A percentile compares a stretch with the other conserved stretches of the same genome.
These are phyloP conservation scores for Tetrapyrgos nigripes DNA, from an alignment of 1,284 basidiomycete species.

Conservation along the genomic window DNA sequence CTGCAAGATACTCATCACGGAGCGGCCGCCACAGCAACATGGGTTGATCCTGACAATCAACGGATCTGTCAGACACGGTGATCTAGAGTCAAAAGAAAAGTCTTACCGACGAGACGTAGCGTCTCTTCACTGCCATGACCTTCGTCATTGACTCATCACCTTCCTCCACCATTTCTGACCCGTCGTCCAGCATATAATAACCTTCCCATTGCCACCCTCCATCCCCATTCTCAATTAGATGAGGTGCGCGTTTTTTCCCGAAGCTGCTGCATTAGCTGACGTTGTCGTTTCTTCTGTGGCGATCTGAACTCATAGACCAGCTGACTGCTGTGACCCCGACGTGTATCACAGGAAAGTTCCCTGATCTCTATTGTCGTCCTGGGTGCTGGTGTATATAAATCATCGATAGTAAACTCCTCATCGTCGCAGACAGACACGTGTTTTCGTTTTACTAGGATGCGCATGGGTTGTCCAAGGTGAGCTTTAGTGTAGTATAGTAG, in stretches of 20 bases:
- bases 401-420: no score
- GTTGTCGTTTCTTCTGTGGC: neutral
- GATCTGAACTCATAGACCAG: neutral
- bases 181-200: neutral
- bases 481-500: no score
- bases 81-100: neutral
- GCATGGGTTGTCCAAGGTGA: no score
- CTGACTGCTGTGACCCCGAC: neutral
- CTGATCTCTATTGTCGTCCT: neutral
- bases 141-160: neutral
- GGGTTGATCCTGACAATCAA: constrained; percentile 14
- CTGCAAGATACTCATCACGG: constrained; percentile 14
- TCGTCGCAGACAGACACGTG: no score
- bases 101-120: neutral
- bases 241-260: neutral
- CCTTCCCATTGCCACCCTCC: neutral
- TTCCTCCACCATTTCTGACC: neutral
- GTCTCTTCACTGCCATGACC: neutral
- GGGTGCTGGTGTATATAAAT: neutral
- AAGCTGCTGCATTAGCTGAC: neutral
- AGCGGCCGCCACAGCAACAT: constrained; percentile 10
- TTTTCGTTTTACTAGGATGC: no score
- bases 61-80: neutral
- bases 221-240: neutral
- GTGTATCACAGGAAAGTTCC: neutral